Base-by-base conservation (phyloP, 2,329 filamentous ascomycete species). In the Ceratocystis smalleyi region DNA sequence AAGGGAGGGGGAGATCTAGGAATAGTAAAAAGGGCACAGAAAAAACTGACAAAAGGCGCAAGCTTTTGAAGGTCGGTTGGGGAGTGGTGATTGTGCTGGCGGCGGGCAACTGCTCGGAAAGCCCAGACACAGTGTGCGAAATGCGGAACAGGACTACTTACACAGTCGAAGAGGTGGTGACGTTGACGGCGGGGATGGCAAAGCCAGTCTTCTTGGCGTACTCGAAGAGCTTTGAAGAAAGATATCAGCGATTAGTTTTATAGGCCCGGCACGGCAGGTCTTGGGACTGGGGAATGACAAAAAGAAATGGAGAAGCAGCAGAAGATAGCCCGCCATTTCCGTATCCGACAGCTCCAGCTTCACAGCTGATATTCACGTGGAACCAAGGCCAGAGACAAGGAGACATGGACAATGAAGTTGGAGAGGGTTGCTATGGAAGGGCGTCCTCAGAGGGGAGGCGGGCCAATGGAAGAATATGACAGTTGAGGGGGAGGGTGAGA, bases 181-280 rank as follows among this genome's bases (percentile, higher is more conserved):
- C 89, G 79, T 97, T 96, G 75, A 91, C 85, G 73, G 89, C 89
- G 67, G 89, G 91, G 71, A 96, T 90, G 72, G 91, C 91, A 73
- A 91, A 96, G 69, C 87, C 79, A 74, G 95, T 83, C 80, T 94
- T 83, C 75, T 91, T 87, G 70, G 89, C 89, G 77, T 96, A 89
- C 77, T 91, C 83, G 81, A 96, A 96, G 73, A 96, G 88, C 71
- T 75, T 19, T 40, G 1, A 40, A 24, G 47, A 22, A 43, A 51
- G 15, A 54, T 5, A 24, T 10, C 32, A 61, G 6, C 24, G 7
- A 7, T 27, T 62, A 32, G 32, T 19, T 40, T 54, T 55, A 27
- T 19, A 7, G 49, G 8, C 15, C 35, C 5, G 47, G 7, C n/a
- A 15, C 43, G 43, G 43, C 7, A 22, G 47, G 47, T 40, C 3